phyloP scores from a whole-genome alignment of 129 eudicot species.

The Flaveria brownii region DNA sequence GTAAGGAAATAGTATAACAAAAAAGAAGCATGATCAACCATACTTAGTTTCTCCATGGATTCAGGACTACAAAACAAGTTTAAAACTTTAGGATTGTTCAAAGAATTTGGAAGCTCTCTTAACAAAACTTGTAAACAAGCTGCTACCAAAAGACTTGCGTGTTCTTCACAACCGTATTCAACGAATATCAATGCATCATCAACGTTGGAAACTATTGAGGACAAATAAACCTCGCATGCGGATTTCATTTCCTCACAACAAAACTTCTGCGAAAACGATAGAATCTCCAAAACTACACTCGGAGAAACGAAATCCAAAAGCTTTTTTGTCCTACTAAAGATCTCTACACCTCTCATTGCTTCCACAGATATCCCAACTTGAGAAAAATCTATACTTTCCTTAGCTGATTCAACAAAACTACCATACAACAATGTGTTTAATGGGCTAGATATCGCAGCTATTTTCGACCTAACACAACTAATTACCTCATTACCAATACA shows the following conservation, averaged over 20 bases:
- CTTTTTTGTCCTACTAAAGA: slow-evolving; percentile 50
- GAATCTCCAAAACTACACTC: slow-evolving; percentile 46
- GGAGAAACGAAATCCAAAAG: slow-evolving; percentile 40
- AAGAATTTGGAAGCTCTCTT: slow-evolving; percentile 60
- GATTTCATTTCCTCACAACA: slow-evolving; percentile 72
- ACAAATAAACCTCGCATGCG: slow-evolving; percentile 49
- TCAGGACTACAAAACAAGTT: slow-evolving; percentile 54
- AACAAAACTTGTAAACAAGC: slow-evolving; percentile 66
- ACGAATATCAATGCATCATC: slow-evolving; percentile 63
- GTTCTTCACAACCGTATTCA: slow-evolving; percentile 66
- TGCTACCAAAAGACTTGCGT: slow-evolving; percentile 54
- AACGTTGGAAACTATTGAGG: slow-evolving; percentile 46
- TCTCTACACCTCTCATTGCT: slow-evolving; percentile 56
- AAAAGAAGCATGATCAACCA: slow-evolving; percentile 57
- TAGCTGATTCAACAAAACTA: slow-evolving; percentile 54
- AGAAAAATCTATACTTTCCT: slow-evolving; percentile 55
- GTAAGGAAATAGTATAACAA: slow-evolving; percentile 60
- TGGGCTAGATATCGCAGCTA: slow-evolving; percentile 59
- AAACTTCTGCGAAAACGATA: slow-evolving; percentile 62
- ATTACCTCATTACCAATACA: slow-evolving; percentile 50
- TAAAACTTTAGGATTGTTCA: slow-evolving; percentile 49
- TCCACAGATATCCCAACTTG: slow-evolving; percentile 54
- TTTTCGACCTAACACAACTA: slow-evolving; percentile 51
- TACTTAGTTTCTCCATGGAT: slow-evolving; percentile 46
- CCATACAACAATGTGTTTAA: slow-evolving; percentile 60